Evolutionary conservation across 805 yeast genomes (phyloP).

Genomic region (Wickerhamiella siamensis): DNA sequence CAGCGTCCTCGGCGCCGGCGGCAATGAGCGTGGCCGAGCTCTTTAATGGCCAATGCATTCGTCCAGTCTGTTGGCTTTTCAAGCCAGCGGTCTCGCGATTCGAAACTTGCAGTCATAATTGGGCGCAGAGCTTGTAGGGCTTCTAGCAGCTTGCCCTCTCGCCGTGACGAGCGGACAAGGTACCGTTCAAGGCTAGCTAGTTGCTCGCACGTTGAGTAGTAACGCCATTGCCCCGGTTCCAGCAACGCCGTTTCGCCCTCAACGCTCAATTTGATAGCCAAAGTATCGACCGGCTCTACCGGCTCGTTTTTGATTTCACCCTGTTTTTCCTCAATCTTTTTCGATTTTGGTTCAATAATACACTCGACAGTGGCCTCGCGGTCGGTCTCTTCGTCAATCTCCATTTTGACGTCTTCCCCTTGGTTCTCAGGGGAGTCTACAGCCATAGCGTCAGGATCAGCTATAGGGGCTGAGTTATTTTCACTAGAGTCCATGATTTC

Average conservation of each 20-base stretch:
- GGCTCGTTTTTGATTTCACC: neutral
- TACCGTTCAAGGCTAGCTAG: constrained; percentile 6
- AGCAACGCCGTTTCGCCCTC: constrained; percentile 7
- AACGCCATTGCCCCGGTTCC: constrained; percentile 16
- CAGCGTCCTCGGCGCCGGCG: constrained; percentile 1
- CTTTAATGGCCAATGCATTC: constrained; percentile 4
- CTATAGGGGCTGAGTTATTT: too few species aligned
- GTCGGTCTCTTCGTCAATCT: neutral
- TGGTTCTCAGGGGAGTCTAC: too few species aligned
- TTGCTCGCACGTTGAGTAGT: constrained; percentile 14
- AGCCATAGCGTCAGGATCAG: too few species aligned
- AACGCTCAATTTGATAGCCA: constrained; percentile 8
- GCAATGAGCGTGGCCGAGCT: constrained; percentile 6
- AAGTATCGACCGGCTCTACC: constrained; percentile 1
- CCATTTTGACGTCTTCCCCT: neutral
- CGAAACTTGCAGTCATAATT: constrained; percentile 1
- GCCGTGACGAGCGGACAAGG: constrained; percentile 8
- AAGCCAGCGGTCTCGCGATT: constrained; percentile 4
- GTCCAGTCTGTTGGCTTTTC: constrained; percentile 4
- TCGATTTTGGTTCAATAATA: neutral
- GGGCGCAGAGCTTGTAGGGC: constrained; percentile 3
- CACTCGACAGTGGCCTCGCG: neutral
- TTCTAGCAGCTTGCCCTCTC: constrained; percentile 11
- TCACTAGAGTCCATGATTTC: too few species aligned
- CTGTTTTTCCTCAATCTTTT: neutral